phyloP scores from a whole-genome alignment of 257 asterid species.

The Schizonepeta tenuifolia region DNA sequence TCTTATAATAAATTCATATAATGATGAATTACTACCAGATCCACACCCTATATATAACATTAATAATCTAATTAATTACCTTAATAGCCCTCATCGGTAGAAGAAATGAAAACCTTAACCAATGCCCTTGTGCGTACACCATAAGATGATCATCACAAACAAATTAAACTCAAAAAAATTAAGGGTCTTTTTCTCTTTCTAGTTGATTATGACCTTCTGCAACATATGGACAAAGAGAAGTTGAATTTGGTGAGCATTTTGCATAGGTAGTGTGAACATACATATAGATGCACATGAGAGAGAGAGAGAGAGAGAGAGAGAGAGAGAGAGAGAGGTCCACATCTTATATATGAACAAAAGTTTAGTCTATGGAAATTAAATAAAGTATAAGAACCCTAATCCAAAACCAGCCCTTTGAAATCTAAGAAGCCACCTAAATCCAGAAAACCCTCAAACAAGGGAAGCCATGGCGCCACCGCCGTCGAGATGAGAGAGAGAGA shows the following conservation, averaged over 20 bases:
- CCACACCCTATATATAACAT: too few species aligned
- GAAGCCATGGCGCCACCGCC: conserved; percentile 12
- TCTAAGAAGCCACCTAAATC: conserved; percentile 33
- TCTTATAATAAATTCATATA: too few species aligned
- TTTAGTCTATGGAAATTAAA: not conserved
- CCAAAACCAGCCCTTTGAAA: conserved; percentile 28
- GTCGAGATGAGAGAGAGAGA: conserved; percentile 25
- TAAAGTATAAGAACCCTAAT: conserved; percentile 47
- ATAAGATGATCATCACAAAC: not conserved
- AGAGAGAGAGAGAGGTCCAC: conserved; percentile 1
- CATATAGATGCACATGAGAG: not conserved
- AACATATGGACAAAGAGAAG: conserved; percentile 38
- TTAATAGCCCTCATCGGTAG: not conserved
- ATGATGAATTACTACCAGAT: too few species aligned
- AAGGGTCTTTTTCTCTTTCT: not conserved
- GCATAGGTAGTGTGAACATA: conserved; percentile 18
- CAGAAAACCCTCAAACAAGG: not conserved
- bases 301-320: not conserved
- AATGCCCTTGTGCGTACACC: conserved; percentile 5
- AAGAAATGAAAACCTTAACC: conserved; percentile 24
- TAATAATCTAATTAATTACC: too few species aligned
- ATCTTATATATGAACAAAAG: conserved; percentile 20
- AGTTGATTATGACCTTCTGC: conserved; percentile 36
- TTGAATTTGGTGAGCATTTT: conserved; percentile 37
- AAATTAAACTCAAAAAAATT: not conserved